Evolutionary conservation across 768 basidiomycete species (phyloP).

Genomic region (Boletus barrowsii): DNA sequence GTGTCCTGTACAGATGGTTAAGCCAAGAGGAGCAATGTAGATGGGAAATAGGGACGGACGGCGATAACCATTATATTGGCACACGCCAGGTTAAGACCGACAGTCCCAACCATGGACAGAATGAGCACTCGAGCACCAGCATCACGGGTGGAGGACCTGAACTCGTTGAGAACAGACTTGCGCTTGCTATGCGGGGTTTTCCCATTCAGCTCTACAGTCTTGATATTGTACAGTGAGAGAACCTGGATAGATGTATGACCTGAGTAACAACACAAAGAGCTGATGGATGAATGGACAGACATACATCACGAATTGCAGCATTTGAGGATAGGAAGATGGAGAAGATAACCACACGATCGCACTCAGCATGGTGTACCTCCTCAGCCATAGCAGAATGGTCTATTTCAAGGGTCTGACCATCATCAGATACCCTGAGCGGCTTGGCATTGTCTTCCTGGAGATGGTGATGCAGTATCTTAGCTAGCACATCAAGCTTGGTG

Average conservation of each 20-base stretch:
- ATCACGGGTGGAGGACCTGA: not conserved
- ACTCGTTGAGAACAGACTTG: not conserved
- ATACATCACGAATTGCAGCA: too few species aligned
- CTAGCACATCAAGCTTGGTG: too few species aligned
- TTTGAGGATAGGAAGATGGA: too few species aligned
- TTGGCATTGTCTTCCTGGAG: not conserved
- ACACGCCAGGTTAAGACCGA: not conserved
- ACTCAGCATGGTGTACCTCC: too few species aligned
- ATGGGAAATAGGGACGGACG: not conserved
- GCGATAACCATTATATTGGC: not conserved
- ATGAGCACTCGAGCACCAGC: constrained; percentile 6
- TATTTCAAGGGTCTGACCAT: not conserved
- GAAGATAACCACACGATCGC: too few species aligned
- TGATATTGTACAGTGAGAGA: not conserved
- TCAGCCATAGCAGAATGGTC: not conserved
- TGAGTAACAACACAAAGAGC: too few species aligned
- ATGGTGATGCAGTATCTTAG: too few species aligned
- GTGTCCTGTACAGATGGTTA: too few species aligned
- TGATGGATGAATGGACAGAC: too few species aligned
- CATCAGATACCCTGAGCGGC: not conserved
- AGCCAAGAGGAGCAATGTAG: too few species aligned
- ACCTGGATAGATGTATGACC: too few species aligned
- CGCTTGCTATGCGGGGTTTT: not conserved
- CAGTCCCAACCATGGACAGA: not conserved
- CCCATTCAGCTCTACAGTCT: not conserved